Evolutionary conservation across 2,329 filamentous ascomycete genomes (phyloP).

Genomic region (Paecilomyces sp.): DNA sequence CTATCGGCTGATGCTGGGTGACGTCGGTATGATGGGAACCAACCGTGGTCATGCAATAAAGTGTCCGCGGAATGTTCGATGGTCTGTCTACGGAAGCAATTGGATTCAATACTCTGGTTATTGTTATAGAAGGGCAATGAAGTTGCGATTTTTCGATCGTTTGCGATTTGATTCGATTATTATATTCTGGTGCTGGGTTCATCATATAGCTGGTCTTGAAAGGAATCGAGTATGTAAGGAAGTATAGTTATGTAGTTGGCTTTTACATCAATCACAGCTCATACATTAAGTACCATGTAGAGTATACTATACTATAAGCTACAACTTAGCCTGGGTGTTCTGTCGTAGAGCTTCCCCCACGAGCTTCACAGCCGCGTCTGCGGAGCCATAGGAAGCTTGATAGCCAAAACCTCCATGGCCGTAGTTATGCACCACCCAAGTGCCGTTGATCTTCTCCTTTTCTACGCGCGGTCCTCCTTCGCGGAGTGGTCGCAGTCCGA

Average conservation of each 20-base stretch:
- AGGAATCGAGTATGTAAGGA: too few species aligned
- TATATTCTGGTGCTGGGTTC: too few species aligned
- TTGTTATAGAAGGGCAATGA: too few species aligned
- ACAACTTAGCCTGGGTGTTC: constrained; percentile 26
- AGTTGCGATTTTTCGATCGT: too few species aligned
- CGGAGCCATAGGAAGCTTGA: constrained; percentile 61
- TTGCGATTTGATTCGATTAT: too few species aligned
- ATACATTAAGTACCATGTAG: not conserved
- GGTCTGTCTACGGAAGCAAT: too few species aligned
- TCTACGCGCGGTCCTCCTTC: constrained; percentile 69
- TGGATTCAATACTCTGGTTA: too few species aligned
- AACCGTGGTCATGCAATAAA: not conserved
- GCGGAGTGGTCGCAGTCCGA: constrained; percentile 71
- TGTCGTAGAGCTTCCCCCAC: constrained; percentile 47
- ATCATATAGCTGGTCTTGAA: too few species aligned
- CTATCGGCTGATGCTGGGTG: not conserved
- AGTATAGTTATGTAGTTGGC: too few species aligned
- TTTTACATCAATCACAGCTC: too few species aligned
- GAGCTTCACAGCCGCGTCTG: constrained; percentile 58
- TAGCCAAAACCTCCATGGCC: constrained; percentile 54
- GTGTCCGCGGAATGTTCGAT: too few species aligned
- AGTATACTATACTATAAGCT: not conserved
- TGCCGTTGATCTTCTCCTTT: constrained; percentile 57
- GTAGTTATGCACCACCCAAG: constrained; percentile 44
- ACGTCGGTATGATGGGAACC: not conserved